Evolutionary conservation across 2,329 filamentous ascomycete species (phyloP), one percentile per base, ranked within the genome.

Genomic region (Talaromyces islandicus): DNA sequence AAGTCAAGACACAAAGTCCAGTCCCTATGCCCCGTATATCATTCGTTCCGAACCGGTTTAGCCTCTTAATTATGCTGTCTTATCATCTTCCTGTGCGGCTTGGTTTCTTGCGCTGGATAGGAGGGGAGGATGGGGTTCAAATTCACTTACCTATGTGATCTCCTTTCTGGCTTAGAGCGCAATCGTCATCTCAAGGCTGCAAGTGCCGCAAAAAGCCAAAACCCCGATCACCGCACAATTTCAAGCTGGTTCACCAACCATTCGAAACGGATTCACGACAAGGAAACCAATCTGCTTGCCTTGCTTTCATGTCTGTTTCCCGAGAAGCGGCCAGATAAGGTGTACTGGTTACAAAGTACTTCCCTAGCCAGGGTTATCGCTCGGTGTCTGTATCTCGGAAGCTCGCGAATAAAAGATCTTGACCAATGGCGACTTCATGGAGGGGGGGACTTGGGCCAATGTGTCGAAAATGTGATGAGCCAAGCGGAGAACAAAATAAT

Each of bases 291-390:
- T 67, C 78, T 81, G 1, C 77, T 84, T 1, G 88, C 89, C 2
- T 75, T 96, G 1, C 77, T 96, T 0, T 92, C 89, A 1, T 87
- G 88, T 2, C 74, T 97, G 0, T 82, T 95, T 0, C 91, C 92
- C 0, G 87, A 92, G 63, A 86, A 83, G 64, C 82, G 91, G 57
- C 87, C 85, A 2, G 91, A 96, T 69, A 84, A 91, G 29, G 89
- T 93, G 1, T 96, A 92, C 70, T 83, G 81, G 41, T 79, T 96
- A 1, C 85, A 90, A 68, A 77, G 84, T 30, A 68, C 67, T 6
- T 80, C 77, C 0, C 78, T 96, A 0, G 83, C 87, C 59, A 84
- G 81, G 56, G 83, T 90, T n/a, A 80, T 96, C 17, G 83, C 81
- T 3, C 83, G 86, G 32, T 83, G 85, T 21, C 78, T 93, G n/a